A percentile compares a stretch with the other conserved stretches of the same genome.
Evolutionary conservation across 179 eudicot genomes (phyloP).

Genomic region (Actinidia polygama): DNA sequence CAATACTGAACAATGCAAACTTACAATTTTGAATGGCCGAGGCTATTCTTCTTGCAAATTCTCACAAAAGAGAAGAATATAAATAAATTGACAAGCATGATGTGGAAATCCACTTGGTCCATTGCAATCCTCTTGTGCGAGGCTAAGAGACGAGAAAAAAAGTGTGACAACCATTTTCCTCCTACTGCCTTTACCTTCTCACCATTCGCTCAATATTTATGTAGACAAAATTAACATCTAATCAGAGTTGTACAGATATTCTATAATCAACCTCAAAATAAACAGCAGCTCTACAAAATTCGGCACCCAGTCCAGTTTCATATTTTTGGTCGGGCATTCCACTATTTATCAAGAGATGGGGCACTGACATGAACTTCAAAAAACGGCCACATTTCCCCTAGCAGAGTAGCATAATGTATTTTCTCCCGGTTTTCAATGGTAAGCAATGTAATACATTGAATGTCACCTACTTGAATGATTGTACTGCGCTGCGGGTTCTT

Average conservation of each 20-base stretch:
- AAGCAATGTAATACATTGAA: background rate
- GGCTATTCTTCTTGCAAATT: too few relatives aligned
- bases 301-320: slow-evolving; percentile 15
- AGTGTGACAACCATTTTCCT: too few relatives aligned
- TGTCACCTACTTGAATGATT: slow-evolving; percentile 42
- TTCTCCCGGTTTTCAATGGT: background rate
- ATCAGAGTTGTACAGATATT: background rate
- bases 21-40: too few relatives aligned
- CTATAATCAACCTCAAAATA: background rate
- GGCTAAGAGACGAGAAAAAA: background rate
- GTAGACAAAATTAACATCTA: too few relatives aligned
- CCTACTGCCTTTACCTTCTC: background rate
- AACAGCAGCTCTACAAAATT: slow-evolving; percentile 34
- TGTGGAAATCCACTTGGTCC: background rate
- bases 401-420: background rate
- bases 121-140: background rate
- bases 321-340: slow-evolving; percentile 6
- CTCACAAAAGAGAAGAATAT: too few relatives aligned
- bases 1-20: too few relatives aligned
- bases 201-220: background rate
- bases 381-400: background rate
- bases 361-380: background rate
- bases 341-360: background rate
- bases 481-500: slow-evolving; percentile 61
- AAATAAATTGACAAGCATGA: background rate